A percentile compares a stretch with the other conserved stretches of the same genome.
Evolutionary conservation across 129 eudicot species (phyloP).

Genomic region (Tagetes erecta): DNA sequence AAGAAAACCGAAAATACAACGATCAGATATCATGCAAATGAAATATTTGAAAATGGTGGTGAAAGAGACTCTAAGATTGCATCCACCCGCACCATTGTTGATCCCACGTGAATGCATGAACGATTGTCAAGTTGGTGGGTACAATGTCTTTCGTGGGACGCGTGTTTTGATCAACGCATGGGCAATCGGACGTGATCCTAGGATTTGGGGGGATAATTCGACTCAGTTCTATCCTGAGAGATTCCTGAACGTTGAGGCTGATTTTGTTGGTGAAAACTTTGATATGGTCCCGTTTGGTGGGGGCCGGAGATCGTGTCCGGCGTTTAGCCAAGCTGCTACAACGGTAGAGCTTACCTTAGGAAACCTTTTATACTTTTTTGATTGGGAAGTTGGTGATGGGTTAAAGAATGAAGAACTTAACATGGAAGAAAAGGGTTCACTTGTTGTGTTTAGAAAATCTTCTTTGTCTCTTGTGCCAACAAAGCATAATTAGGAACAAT

Average conservation of each 20-base stretch:
- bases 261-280: not conserved
- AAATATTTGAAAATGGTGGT: not conserved
- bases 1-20: not conserved
- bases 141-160: conserved; percentile 6
- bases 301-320: not conserved
- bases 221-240: not conserved
- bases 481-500: not conserved
- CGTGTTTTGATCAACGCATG: conserved; percentile 7
- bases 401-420: not conserved
- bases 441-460: not conserved
- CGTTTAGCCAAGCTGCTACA: not conserved
- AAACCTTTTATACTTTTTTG: not conserved
- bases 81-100: not conserved
- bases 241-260: not conserved
- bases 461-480: not conserved
- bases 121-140: conserved; percentile 15
- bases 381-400: not conserved
- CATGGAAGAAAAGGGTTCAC: not conserved
- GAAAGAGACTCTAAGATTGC: not conserved
- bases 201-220: not conserved
- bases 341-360: not conserved
- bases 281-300: not conserved
- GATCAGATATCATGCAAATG: not conserved
- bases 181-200: conserved; percentile 22
- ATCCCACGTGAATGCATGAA: not conserved